A percentile compares a stretch with the other conserved stretches of the same genome.
phyloP scores from a whole-genome alignment of 2,329 filamentous ascomycete species.

The Colletotrichum cuscutae region DNA sequence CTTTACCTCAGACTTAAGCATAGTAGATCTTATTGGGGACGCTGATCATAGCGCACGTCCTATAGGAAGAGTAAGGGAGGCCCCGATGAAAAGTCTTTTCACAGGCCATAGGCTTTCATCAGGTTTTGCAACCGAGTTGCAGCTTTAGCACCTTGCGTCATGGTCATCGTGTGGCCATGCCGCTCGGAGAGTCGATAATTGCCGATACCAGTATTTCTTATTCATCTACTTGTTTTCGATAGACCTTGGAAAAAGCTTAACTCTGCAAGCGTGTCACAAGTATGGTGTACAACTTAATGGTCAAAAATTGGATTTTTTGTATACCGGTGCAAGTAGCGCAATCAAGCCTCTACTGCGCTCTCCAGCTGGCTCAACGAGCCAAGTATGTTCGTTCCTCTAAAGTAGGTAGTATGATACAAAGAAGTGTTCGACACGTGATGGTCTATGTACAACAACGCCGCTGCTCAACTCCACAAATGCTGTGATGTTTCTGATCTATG shows the following conservation, averaged over 20 bases:
- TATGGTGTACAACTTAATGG: neutral
- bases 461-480: neutral
- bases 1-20: neutral
- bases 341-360: neutral
- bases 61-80: neutral
- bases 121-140: neutral
- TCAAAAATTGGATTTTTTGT: neutral
- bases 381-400: neutral
- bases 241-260: neutral
- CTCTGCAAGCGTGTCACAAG: neutral
- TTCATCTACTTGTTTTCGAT: neutral
- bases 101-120: neutral
- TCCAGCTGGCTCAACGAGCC: neutral
- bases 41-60: neutral
- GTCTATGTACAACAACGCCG: neutral
- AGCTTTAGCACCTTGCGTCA: neutral
- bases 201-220: neutral
- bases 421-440: neutral
- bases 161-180: neutral
- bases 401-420: neutral
- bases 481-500: neutral
- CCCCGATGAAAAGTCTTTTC: neutral
- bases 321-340: neutral
- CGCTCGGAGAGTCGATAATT: neutral
- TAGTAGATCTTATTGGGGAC: neutral